phyloP scores from a whole-genome alignment of 1,284 basidiomycete species.

The Austroboletus novae-zelandiae region DNA sequence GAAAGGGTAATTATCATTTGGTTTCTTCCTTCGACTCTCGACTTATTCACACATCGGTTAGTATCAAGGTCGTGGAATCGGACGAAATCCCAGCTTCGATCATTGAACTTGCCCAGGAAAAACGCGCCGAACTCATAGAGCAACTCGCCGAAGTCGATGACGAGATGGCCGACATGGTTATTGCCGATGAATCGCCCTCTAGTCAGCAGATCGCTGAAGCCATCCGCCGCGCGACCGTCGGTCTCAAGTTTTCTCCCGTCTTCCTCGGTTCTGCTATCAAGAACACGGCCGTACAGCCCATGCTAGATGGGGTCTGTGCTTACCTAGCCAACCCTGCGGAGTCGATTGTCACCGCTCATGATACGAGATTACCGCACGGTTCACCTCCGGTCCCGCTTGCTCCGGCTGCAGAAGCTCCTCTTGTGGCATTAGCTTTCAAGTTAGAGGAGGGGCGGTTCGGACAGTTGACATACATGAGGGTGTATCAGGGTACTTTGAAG shows the following conservation, averaged over 20 bases:
- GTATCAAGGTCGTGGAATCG: slow-evolving; percentile 77
- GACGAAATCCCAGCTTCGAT: slow-evolving; percentile 87
- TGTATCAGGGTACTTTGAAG: slow-evolving; percentile 93
- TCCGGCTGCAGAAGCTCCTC: slow-evolving; percentile 81
- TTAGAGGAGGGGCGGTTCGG: slow-evolving; percentile 97
- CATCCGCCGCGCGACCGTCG: slow-evolving; percentile 86
- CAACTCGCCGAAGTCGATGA: slow-evolving; percentile 97
- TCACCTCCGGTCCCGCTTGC: slow-evolving; percentile 73
- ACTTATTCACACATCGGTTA: slow-evolving; percentile 30
- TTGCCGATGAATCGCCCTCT: slow-evolving; percentile 81
- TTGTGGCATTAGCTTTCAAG: slow-evolving; percentile 98
- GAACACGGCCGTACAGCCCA: slow-evolving; percentile 94
- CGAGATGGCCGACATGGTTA: slow-evolving; percentile 86
- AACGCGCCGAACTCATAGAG: slow-evolving; percentile 91
- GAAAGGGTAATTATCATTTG: slow-evolving; percentile 73
- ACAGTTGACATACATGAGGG: slow-evolving; percentile 98
- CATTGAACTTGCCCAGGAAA: slow-evolving; percentile 71
- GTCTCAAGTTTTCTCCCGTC: slow-evolving; percentile 92
- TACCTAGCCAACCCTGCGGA: slow-evolving; percentile 94
- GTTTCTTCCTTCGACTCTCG: not conserved
- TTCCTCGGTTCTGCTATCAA: slow-evolving; percentile 98
- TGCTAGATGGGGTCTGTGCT: slow-evolving; percentile 94
- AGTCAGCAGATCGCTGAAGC: slow-evolving; percentile 78
- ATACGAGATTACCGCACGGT: slow-evolving; percentile 66
- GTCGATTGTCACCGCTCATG: slow-evolving; percentile 78